phyloP scores from a whole-genome alignment of 2,329 filamentous ascomycete genomes.

The Hypoxylon sp. region DNA sequence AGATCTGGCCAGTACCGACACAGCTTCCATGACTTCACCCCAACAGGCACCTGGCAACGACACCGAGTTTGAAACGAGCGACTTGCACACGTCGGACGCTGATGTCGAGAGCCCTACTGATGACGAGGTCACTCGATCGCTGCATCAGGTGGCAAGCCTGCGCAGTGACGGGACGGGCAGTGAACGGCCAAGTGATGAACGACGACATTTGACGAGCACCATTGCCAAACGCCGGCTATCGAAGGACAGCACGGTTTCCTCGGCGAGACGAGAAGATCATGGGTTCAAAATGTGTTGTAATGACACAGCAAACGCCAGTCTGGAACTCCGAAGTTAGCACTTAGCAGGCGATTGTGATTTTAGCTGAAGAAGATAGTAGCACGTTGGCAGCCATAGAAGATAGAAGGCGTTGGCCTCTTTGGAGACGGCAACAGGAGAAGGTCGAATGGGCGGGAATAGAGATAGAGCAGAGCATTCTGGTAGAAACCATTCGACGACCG shows the following conservation, averaged over 20 bases:
- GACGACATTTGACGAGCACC: not conserved
- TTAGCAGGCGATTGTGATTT: not conserved
- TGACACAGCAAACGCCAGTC: not conserved
- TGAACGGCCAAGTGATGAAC: not conserved
- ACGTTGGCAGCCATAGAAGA: not conserved
- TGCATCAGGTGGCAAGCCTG: not conserved
- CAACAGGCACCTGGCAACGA: constrained; percentile 26
- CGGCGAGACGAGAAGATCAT: constrained; percentile 2
- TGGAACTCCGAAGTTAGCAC: not conserved
- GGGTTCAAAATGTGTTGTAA: not conserved
- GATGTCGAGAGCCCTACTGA: constrained; percentile 45
- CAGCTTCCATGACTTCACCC: constrained; percentile 36
- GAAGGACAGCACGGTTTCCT: constrained; percentile 8
- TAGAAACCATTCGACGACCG: not conserved
- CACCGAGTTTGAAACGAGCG: constrained; percentile 37
- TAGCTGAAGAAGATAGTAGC: not conserved
- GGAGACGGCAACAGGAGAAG: not conserved
- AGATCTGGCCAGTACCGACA: constrained; percentile 24
- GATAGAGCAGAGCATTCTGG: not conserved
- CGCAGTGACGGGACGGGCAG: not conserved
- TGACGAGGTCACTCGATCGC: constrained; percentile 28
- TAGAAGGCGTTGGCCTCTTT: not conserved
- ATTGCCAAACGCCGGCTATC: not conserved
- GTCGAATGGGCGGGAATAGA: not conserved
- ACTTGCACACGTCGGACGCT: constrained; percentile 41